Evolutionary conservation across 2,329 filamentous ascomycete genomes (phyloP).

Genomic region (Microcera coccophila): DNA sequence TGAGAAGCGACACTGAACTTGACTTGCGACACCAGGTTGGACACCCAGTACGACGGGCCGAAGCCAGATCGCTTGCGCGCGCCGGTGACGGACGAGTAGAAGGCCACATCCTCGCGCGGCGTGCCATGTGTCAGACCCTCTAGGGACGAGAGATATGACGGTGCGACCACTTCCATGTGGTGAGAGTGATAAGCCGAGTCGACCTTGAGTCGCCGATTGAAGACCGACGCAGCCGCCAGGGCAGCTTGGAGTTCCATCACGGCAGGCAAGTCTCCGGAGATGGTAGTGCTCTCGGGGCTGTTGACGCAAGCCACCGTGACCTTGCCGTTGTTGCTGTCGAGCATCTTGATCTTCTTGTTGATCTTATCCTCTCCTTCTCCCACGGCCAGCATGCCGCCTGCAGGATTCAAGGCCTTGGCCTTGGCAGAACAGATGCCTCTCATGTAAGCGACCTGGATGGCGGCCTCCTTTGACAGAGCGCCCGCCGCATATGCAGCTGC

Average conservation of each 20-base stretch:
- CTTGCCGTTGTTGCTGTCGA: neutral
- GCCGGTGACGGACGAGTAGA: conserved; percentile 7
- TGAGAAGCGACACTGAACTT: conserved; percentile 34
- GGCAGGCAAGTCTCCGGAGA: conserved; percentile 9
- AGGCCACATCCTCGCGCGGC: neutral
- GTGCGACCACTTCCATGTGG: conserved; percentile 47
- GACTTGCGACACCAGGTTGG: conserved; percentile 36
- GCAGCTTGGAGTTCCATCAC: neutral
- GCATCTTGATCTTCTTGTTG: neutral
- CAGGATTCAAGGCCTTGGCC: conserved; percentile 1
- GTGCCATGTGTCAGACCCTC: conserved; percentile 1
- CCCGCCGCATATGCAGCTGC: conserved; percentile 32
- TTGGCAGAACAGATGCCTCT: conserved; percentile 27
- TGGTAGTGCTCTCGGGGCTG: conserved; percentile 21
- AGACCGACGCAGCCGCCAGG: neutral
- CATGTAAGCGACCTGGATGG: conserved; percentile 29
- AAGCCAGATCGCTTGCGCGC: neutral
- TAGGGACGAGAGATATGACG: conserved; percentile 20
- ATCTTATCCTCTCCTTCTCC: neutral
- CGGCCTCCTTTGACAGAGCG: conserved; percentile 32
- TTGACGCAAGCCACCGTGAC: conserved; percentile 25
- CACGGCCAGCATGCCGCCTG: conserved; percentile 4
- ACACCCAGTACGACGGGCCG: conserved; percentile 33
- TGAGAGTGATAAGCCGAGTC: conserved; percentile 41
- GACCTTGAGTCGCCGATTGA: conserved; percentile 27